Evolutionary conservation across 208 protist genomes (phyloP).

Genomic region (Novymonas esmeraldas): DNA sequence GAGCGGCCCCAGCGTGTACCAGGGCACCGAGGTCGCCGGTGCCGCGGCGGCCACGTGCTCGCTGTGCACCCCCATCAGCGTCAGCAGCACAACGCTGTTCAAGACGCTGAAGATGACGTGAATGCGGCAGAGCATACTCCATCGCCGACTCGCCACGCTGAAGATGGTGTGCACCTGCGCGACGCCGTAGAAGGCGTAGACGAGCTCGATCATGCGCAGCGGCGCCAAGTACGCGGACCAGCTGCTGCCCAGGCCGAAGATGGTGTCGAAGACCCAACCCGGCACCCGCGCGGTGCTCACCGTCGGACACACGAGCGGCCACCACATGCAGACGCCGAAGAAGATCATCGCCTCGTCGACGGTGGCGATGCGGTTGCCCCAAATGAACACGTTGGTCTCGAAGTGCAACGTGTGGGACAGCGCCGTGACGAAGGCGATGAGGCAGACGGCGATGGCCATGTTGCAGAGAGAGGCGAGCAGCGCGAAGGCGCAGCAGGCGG

Average conservation of each 20-base stretch:
- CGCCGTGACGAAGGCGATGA: constrained; percentile 72
- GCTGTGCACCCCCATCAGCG: constrained; percentile 54
- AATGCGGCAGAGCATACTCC: constrained; percentile 68
- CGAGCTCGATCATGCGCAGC: constrained; percentile 54
- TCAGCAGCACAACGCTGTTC: constrained; percentile 60
- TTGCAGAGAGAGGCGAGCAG: constrained; percentile 70
- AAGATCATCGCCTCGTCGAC: constrained; percentile 93
- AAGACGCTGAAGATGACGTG: constrained; percentile 59
- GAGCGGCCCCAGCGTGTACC: constrained; percentile 69
- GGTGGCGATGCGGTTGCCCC: constrained; percentile 83
- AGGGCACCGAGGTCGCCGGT: constrained; percentile 28
- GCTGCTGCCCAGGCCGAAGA: constrained; percentile 21
- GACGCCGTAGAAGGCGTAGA: constrained; percentile 68
- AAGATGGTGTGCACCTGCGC: constrained; percentile 64
- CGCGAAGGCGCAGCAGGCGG: constrained; percentile 59
- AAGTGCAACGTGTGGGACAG: constrained; percentile 87
- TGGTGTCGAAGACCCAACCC: constrained; percentile 14
- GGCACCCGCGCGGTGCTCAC: constrained; percentile 44
- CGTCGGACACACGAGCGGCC: constrained; percentile 57
- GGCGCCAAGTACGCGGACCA: constrained; percentile 23
- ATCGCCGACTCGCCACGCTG: constrained; percentile 41
- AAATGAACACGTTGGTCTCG: constrained; percentile 84
- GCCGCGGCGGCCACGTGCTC: constrained; percentile 33
- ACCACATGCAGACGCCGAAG: constrained; percentile 79
- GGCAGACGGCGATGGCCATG: constrained; percentile 62